These are phyloP conservation scores for Alternaria brassicae DNA, from an alignment of 2,329 filamentous ascomycete genomes.

Conservation along the genomic window DNA sequence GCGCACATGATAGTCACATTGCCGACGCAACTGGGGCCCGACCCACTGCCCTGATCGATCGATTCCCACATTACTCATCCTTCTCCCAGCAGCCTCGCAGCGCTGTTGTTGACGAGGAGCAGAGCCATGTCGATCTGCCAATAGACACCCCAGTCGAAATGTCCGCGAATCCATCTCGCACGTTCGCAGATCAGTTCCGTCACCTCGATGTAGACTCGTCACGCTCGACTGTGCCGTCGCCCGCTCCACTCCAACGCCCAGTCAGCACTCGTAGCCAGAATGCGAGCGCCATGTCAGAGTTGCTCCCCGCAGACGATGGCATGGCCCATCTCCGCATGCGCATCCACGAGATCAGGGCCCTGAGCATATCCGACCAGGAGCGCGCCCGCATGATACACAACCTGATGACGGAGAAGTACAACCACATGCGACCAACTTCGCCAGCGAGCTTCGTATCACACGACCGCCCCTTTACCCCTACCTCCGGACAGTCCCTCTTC, in stretches of 20 bases:
- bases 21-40: slow-evolving; percentile 14
- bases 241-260: slow-evolving; percentile 20
- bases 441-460: slow-evolving; percentile 50
- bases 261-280: slow-evolving; percentile 24
- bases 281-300: slow-evolving; percentile 42
- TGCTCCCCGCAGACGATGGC: slow-evolving; percentile 59
- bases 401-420: slow-evolving; percentile 59
- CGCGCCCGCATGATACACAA: slow-evolving; percentile 58
- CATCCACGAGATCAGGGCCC: slow-evolving; percentile 56
- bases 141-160: slow-evolving; percentile 40
- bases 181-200: slow-evolving; percentile 38
- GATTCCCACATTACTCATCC: slow-evolving; percentile 30
- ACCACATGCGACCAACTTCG: slow-evolving; percentile 46
- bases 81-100: slow-evolving; percentile 33
- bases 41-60: slow-evolving; percentile 21
- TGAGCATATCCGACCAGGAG: slow-evolving; percentile 55
- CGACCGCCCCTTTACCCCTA: slow-evolving; percentile 50
- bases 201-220: slow-evolving; percentile 33
- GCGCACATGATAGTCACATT: slow-evolving; percentile 11
- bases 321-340: slow-evolving; percentile 57
- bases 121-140: slow-evolving; percentile 30
- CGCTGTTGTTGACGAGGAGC: slow-evolving; percentile 34
- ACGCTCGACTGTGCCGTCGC: slow-evolving; percentile 34
- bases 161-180: slow-evolving; percentile 42
- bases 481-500: slow-evolving; percentile 44